Evolutionary conservation across 768 basidiomycete genomes (phyloP).

Genomic region (Lentinula guzmanii): DNA sequence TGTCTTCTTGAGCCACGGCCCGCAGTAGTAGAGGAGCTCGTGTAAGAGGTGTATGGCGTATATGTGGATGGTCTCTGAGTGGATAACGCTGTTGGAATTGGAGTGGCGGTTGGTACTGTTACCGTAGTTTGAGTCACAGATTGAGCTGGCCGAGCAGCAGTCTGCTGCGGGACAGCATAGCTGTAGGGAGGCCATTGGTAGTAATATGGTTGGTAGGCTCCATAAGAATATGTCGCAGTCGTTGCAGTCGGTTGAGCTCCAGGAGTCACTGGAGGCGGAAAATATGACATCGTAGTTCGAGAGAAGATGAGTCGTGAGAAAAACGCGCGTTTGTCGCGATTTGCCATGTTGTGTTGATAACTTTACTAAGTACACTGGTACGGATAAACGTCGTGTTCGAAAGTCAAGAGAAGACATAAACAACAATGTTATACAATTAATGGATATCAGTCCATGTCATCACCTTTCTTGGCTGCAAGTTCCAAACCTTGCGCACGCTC

Average conservation of each 20-base stretch:
- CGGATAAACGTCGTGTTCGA: too few species aligned
- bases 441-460: constrained; percentile 23
- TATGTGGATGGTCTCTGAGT: constrained; percentile 38
- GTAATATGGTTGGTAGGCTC: constrained; percentile 48
- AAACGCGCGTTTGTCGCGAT: too few species aligned
- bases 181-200: constrained; percentile 69
- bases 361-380: too few species aligned
- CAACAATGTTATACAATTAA: background rate
- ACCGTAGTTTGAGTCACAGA: constrained; percentile 23
- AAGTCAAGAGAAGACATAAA: too few species aligned
- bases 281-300: constrained; percentile 9
- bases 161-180: constrained; percentile 40
- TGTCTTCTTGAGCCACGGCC: constrained; percentile 55
- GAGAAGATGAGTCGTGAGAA: background rate
- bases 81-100: constrained; percentile 22
- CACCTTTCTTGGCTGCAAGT: constrained; percentile 36
- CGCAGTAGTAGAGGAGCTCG: constrained; percentile 34
- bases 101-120: constrained; percentile 19
- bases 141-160: constrained; percentile 16
- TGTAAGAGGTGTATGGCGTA: constrained; percentile 48
- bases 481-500: constrained; percentile 66
- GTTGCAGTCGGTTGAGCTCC: constrained; percentile 20
- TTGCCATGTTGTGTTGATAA: too few species aligned
- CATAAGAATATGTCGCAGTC: constrained; percentile 59
- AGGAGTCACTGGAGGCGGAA: constrained; percentile 4